phyloP scores from a whole-genome alignment of 352 stramenopile species.

The Globisporangium yorkense region DNA sequence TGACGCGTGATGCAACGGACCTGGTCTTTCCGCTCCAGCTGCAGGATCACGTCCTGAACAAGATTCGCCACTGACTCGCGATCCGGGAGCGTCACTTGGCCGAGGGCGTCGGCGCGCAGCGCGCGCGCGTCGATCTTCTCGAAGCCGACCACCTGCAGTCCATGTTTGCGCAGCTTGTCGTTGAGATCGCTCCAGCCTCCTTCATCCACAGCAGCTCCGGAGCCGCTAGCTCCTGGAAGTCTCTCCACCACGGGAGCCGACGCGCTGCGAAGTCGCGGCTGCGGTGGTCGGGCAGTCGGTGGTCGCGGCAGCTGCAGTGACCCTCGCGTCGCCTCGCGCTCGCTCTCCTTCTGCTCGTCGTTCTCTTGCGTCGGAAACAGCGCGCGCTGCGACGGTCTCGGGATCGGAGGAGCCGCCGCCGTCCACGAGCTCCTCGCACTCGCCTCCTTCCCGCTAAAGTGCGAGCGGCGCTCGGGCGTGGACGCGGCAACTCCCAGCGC shows the following conservation, averaged over 20 bases:
- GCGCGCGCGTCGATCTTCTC: constrained; percentile 12
- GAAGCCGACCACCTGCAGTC: constrained; percentile 39
- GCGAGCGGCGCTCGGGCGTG: constrained; percentile 3
- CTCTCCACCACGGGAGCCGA: background rate
- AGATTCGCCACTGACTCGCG: constrained; percentile 44
- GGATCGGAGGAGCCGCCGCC: background rate
- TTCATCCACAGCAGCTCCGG: background rate
- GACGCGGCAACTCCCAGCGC: constrained; percentile 33
- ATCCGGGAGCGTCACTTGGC: constrained; percentile 24
- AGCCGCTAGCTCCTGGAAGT: background rate
- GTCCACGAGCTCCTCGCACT: background rate
- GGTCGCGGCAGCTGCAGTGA: constrained; percentile 1
- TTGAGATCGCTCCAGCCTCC: constrained; percentile 25
- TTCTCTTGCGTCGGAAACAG: constrained; percentile 4
- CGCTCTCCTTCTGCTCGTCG: constrained; percentile 9
- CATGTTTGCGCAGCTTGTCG: constrained; percentile 54
- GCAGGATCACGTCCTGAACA: constrained; percentile 55
- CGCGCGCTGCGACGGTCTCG: constrained; percentile 3
- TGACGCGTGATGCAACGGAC: constrained; percentile 15
- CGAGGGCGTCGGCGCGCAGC: background rate
- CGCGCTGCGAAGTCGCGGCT: background rate
- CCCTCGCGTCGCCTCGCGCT: background rate
- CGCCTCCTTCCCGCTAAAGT: background rate
- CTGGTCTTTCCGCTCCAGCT: constrained; percentile 66
- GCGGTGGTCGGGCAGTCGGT: background rate